A percentile compares a stretch with the other conserved stretches of the same genome.
These are phyloP conservation scores for Populus hybrid DNA, from an alignment of 441 rosid species.

Conservation along the genomic window DNA sequence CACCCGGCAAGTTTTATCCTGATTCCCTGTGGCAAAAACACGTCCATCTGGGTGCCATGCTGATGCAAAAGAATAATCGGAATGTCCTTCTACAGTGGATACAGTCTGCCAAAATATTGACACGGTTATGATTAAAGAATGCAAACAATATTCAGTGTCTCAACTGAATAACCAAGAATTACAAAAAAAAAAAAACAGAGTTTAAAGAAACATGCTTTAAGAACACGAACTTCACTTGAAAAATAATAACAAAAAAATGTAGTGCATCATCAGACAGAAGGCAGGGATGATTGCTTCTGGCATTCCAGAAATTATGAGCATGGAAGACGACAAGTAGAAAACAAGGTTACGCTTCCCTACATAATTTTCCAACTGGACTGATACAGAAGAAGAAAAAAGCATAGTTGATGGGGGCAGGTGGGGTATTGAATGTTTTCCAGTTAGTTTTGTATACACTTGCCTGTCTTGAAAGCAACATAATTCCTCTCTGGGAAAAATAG, in stretches of 20 bases:
- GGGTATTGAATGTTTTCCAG: background rate
- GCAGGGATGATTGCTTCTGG: background rate
- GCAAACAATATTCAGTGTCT: background rate
- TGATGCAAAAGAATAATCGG: slow-evolving; percentile 58
- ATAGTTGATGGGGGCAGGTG: background rate
- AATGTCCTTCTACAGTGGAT: slow-evolving; percentile 35
- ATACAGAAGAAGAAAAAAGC: background rate
- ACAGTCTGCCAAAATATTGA: slow-evolving; percentile 26
- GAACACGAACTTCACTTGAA: background rate
- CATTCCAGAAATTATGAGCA: background rate
- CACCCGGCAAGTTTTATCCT: slow-evolving; percentile 56
- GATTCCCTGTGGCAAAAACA: slow-evolving; percentile 56
- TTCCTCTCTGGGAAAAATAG: background rate
- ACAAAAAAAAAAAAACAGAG: background rate
- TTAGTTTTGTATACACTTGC: background rate
- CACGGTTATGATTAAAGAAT: background rate
- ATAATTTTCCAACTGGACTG: background rate
- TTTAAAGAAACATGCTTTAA: background rate
- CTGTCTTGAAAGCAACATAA: background rate
- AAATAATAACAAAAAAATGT: too few species aligned
- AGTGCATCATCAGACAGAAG: background rate
- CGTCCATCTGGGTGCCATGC: slow-evolving; percentile 57
- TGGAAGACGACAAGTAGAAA: background rate
- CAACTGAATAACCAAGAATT: background rate
- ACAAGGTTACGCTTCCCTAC: background rate